Evolutionary conservation across 208 protist species (phyloP).

Genomic region (Herpetomonas tarakana): DNA sequence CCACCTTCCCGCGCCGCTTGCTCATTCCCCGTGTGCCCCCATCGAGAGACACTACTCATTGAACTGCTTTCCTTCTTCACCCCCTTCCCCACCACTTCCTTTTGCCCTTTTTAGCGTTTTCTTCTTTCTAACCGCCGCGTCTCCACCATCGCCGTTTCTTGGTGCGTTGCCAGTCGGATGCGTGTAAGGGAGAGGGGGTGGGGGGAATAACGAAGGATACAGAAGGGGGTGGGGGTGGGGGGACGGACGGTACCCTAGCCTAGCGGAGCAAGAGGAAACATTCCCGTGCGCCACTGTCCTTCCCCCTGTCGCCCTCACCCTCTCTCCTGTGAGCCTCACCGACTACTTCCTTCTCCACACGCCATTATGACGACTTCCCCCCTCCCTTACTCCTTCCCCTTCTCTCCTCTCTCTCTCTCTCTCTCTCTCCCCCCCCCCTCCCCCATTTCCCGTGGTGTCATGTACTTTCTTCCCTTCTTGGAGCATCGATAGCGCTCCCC

Average conservation of each 20-base stretch:
- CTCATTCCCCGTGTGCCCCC: too few species aligned
- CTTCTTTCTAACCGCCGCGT: neutral
- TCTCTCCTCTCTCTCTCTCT: neutral
- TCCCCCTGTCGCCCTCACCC: neutral
- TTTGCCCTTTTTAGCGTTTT: conserved; percentile 7
- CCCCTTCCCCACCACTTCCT: neutral
- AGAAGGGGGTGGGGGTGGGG: too few species aligned
- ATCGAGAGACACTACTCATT: neutral
- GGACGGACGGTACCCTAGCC: too few species aligned
- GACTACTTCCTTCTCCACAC: too few species aligned
- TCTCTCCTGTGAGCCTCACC: neutral
- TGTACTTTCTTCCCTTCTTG: too few species aligned
- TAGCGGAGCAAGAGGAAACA: too few species aligned
- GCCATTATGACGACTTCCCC: neutral
- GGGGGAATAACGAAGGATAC: too few species aligned
- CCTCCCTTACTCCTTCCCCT: neutral
- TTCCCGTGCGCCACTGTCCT: too few species aligned
- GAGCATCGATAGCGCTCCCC: neutral
- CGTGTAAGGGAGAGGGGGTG: too few species aligned
- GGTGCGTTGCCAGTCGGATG: too few species aligned
- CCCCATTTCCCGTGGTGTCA: neutral
- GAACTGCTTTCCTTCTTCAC: neutral
- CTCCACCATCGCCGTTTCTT: too few species aligned
- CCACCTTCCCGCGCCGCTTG: too few species aligned
- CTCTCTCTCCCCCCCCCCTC: neutral